Evolutionary conservation across 495 filamentous ascomycete genomes (phyloP), one percentile per base, ranked within the genome.

Genomic region (Trichocladium antarcticum): DNA sequence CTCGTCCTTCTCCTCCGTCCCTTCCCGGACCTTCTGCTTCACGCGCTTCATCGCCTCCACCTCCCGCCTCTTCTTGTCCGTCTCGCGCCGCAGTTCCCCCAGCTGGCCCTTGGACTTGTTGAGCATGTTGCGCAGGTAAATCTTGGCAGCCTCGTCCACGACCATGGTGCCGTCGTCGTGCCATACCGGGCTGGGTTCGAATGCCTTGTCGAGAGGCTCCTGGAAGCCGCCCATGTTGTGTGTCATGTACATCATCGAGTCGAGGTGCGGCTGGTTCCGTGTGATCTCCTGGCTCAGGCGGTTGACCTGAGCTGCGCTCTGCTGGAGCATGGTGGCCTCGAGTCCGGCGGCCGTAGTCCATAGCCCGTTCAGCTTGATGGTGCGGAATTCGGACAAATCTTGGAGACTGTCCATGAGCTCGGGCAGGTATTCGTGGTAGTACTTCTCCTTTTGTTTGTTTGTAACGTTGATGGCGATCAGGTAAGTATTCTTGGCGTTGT

Each of bases 401-500:
- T 97, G 92, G 34, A 70, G 54, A 72, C 90, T 89, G 69, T 99
- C 87, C 56, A 99, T 71, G 28, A 99, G 62, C 50, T 96, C 90
- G 4, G 92, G 92, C 17, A 99, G 76, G 63, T 96, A 96, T 73
- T 96, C 89, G 62, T 97, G 80, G 57, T 89, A 99, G 68, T 96
- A 96, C 61, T 81, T 87, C 63, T 94, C 86, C 69, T 96, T 97
- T 58, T 94, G 81, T 64, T 87, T 89, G 68, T 99, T 99, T 32
- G 90, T 89, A 37, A 95, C 85, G 60, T 90, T 92, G 70, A 99
- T 93, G 46, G 78, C 77, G 54, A 99, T 90, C 32, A 99, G 70
- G 58, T 99, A 99, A 1, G 86, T 88, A 59, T 97, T 99, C 84
- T 99, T 99, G 59, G 85, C 78, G 62, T 97, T 97, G 65, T 87